Evolutionary conservation across 2,329 filamentous ascomycete species (phyloP).

Genomic region (Colletotrichum sublineola): DNA sequence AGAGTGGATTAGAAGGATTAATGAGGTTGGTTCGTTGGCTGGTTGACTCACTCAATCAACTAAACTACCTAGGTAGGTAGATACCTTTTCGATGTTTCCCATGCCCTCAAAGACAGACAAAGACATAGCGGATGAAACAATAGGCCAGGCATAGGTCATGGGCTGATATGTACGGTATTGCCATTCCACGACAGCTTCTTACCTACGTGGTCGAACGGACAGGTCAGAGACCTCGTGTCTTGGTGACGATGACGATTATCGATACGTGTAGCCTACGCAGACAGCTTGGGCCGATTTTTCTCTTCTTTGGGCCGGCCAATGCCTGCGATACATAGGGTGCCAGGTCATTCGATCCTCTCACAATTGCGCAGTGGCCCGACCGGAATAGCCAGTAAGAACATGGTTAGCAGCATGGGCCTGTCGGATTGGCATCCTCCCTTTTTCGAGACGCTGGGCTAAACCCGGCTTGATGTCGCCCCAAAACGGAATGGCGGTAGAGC

Average conservation of each 20-base stretch:
- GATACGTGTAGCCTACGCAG: background rate
- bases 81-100: background rate
- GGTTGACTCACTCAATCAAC: background rate
- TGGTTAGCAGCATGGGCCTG: constrained; percentile 29
- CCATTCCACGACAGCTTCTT: background rate
- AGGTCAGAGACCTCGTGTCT: background rate
- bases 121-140: background rate
- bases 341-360: constrained; percentile 35
- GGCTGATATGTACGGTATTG: background rate
- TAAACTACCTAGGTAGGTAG: too few relatives aligned
- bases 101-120: constrained; percentile 4
- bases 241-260: background rate
- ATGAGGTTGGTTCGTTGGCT: background rate
- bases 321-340: constrained; percentile 32
- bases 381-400: constrained; percentile 5
- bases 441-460: constrained; percentile 14
- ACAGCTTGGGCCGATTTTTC: background rate
- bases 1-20: too few relatives aligned
- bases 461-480: constrained; percentile 22
- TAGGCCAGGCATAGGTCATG: background rate
- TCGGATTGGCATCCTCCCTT: constrained; percentile 27
- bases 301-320: constrained; percentile 27
- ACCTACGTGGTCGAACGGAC: background rate
- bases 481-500: constrained; percentile 32
- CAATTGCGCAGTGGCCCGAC: constrained; percentile 4